Percentiles rank a stretch among this genome's conserved stretches.
Conservation (phyloP, 1,284 basidiomycete species). For the Neonothopanus nambi region DNA sequence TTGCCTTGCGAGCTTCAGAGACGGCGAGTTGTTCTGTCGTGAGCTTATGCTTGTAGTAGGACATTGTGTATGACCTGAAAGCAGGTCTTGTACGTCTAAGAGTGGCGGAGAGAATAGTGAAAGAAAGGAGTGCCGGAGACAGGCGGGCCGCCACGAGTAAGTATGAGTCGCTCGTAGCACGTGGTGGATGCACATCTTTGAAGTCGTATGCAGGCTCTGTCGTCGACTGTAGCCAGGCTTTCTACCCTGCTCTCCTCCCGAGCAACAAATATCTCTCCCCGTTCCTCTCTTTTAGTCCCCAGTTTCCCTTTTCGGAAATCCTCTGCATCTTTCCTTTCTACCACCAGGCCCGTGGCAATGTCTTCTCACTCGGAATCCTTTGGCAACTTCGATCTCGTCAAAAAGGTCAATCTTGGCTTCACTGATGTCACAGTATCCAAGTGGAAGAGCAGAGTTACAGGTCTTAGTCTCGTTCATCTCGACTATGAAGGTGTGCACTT, state of each 20-base stretch:
- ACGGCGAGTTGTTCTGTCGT: conserved; percentile 59
- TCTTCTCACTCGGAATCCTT: conserved; percentile 35
- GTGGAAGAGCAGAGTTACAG: conserved; percentile 81
- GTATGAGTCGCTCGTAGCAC: too few species aligned
- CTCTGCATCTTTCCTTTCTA: conserved; percentile 10
- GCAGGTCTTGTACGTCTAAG: neutral
- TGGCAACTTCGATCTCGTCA: conserved; percentile 82
- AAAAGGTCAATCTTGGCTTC: conserved; percentile 69
- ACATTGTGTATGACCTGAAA: conserved; percentile 7
- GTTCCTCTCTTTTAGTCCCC: neutral
- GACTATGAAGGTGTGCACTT: conserved; percentile 76
- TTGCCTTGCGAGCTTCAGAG: conserved; percentile 53
- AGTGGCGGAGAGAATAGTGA: too few species aligned
- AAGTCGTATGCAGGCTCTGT: neutral
- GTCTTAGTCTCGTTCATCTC: conserved; percentile 77
- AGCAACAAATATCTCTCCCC: neutral
- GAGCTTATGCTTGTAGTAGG: conserved; percentile 22
- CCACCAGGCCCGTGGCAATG: conserved; percentile 21
- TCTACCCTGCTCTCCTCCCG: neutral
- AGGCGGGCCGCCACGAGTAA: too few species aligned
- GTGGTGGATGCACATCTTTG: too few species aligned
- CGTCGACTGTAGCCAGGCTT: neutral
- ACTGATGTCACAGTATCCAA: conserved; percentile 80
- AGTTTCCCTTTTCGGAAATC: conserved; percentile 5
- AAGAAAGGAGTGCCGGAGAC: too few species aligned